These are phyloP conservation scores for Fusarium penzigii DNA, from an alignment of 2,329 filamentous ascomycete genomes.

Conservation along the genomic window DNA sequence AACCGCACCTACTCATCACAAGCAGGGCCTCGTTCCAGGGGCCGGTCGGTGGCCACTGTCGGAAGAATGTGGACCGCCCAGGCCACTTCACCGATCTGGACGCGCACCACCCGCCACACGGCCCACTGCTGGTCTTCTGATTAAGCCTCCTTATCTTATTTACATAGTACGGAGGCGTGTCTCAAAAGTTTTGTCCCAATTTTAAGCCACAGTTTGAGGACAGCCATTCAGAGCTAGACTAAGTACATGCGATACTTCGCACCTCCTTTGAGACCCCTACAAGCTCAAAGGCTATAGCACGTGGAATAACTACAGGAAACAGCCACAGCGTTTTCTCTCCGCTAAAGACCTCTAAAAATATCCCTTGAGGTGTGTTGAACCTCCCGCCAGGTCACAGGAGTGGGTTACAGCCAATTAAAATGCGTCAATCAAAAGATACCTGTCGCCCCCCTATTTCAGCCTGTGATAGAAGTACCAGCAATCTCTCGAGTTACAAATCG, in stretches of 20 bases:
- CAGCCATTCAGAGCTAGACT: background rate
- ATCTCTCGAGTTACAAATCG: background rate
- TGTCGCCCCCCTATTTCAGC: background rate
- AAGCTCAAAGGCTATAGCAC: background rate
- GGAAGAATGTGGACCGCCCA: no score
- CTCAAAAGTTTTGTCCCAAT: background rate
- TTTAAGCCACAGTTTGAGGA: background rate
- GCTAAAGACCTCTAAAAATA: background rate
- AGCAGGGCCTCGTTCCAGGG: no score
- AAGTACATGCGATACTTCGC: background rate
- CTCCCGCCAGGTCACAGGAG: background rate
- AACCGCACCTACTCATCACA: no score
- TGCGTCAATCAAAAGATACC: background rate
- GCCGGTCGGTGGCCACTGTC: no score
- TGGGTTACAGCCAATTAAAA: background rate
- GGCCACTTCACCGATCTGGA: no score
- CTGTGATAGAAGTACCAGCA: background rate
- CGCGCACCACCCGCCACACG: no score
- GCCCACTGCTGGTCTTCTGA: no score
- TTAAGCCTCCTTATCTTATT: no score
- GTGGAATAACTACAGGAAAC: background rate
- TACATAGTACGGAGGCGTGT: no score
- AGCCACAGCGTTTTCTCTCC: background rate
- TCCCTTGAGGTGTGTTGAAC: background rate
- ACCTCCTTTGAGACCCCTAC: background rate